phyloP scores from a whole-genome alignment of 805 yeast species.

The Lipomyces chichibuensis region DNA sequence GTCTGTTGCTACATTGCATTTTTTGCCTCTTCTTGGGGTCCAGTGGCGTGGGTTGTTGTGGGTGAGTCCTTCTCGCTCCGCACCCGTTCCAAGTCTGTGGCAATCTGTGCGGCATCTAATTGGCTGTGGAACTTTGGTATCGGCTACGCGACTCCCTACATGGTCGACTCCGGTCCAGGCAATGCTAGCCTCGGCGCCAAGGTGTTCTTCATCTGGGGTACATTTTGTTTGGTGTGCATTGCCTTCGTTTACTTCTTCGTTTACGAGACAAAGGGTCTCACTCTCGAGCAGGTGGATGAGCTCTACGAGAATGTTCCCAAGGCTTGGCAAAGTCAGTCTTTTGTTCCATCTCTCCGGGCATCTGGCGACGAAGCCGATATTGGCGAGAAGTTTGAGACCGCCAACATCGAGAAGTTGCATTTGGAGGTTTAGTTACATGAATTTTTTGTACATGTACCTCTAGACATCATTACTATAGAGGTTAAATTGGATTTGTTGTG shows the following conservation, averaged over 20 bases:
- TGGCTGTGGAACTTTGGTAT: constrained; percentile 78
- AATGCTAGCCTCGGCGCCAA: constrained; percentile 64
- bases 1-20: constrained; percentile 66
- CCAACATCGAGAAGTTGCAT: neutral
- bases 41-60: constrained; percentile 69
- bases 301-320: constrained; percentile 51
- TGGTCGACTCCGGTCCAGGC: constrained; percentile 60
- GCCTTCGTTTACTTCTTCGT: constrained; percentile 61
- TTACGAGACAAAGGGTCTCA: constrained; percentile 68
- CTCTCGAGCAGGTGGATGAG: constrained; percentile 69
- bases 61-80: constrained; percentile 71
- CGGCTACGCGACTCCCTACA: constrained; percentile 72
- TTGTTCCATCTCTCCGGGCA: constrained; percentile 11
- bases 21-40: constrained; percentile 86
- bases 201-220: constrained; percentile 78
- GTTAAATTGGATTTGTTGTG: too few species aligned
- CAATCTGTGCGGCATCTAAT: constrained; percentile 73
- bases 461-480: too few species aligned
- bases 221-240: constrained; percentile 60
- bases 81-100: constrained; percentile 73
- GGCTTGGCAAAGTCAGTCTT: constrained; percentile 15
- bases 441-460: neutral
- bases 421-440: neutral
- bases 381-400: neutral
- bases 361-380: neutral